A percentile compares a stretch with the other conserved stretches of the same genome.
These are phyloP conservation scores for Pyrenophora teres DNA, from an alignment of 2,329 filamentous ascomycete species.

Conservation along the genomic window DNA sequence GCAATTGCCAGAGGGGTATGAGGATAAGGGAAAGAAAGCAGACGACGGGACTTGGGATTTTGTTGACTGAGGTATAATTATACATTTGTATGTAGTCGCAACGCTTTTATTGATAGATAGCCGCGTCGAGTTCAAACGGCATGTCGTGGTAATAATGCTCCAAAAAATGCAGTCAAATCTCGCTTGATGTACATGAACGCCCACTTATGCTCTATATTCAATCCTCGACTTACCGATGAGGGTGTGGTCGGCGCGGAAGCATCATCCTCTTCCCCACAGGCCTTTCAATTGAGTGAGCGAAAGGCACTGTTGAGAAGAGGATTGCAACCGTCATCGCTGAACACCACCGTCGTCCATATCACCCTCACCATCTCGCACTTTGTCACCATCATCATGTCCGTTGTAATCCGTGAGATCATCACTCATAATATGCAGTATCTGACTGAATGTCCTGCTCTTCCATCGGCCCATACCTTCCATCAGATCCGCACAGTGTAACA, in stretches of 20 bases:
- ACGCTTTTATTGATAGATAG: no score
- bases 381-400: slow-evolving; percentile 13
- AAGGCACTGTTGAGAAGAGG: slow-evolving; percentile 26
- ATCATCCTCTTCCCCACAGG: slow-evolving; percentile 36
- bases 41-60: slow-evolving; percentile 36
- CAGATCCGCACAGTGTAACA: slow-evolving; percentile 58
- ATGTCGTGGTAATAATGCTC: no score
- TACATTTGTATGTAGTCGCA: no score
- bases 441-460: slow-evolving; percentile 56
- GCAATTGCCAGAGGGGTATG: slow-evolving; percentile 30
- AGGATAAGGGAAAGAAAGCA: slow-evolving; percentile 30
- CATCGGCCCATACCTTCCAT: slow-evolving; percentile 60
- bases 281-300: slow-evolving; percentile 29
- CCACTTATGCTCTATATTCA: background rate
- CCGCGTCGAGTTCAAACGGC: no score
- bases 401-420: slow-evolving; percentile 52
- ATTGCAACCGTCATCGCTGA: slow-evolving; percentile 32
- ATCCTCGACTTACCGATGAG: no score
- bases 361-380: background rate
- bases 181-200: no score
- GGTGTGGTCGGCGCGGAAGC: background rate
- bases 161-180: no score
- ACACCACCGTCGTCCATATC: background rate
- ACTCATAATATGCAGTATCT: slow-evolving; percentile 61
- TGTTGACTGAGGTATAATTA: slow-evolving; percentile 3